A percentile compares a stretch with the other conserved stretches of the same genome.
phyloP scores from a whole-genome alignment of 306 rosid genomes.

The Castanopsis chinensis region DNA sequence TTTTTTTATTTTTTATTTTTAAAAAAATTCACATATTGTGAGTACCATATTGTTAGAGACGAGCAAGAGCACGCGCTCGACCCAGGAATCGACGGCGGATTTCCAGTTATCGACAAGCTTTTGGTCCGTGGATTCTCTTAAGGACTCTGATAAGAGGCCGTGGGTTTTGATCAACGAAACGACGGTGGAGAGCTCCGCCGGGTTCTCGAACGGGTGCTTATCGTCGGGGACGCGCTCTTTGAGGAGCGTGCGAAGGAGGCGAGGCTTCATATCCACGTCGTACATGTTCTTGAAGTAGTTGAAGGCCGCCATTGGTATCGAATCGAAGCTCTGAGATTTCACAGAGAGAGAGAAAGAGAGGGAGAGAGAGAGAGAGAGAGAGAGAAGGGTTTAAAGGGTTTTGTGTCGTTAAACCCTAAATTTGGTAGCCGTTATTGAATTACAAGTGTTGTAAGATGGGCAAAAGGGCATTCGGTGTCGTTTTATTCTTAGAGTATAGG shows the following conservation, averaged over 20 bases:
- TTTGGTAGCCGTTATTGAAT: neutral
- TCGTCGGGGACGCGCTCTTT: slow-evolving; percentile 53
- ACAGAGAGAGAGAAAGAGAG: neutral
- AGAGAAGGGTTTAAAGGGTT: neutral
- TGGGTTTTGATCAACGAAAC: slow-evolving; percentile 55
- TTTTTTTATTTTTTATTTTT: no score
- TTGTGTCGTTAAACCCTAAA: neutral
- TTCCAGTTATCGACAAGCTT: slow-evolving; percentile 51
- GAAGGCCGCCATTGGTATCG: slow-evolving; percentile 58
- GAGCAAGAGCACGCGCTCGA: slow-evolving; percentile 52
- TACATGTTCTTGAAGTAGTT: slow-evolving; percentile 51
- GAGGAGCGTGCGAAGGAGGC: slow-evolving; percentile 53
- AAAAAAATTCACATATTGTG: neutral
- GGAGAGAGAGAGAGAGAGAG: neutral
- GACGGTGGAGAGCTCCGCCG: slow-evolving; percentile 42
- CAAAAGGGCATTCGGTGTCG: no score
- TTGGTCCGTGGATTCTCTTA: slow-evolving; percentile 26
- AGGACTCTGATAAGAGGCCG: slow-evolving; percentile 56
- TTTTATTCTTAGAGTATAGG: no score
- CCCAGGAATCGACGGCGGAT: slow-evolving; percentile 67
- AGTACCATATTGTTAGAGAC: slow-evolving; percentile 52
- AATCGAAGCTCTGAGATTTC: neutral
- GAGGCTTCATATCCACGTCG: slow-evolving; percentile 69
- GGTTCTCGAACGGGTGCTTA: slow-evolving; percentile 33
- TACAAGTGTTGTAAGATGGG: neutral